Base-by-base conservation (phyloP, 176 grass and related monocot genomes). In the maize (Zea mays) region DNA sequence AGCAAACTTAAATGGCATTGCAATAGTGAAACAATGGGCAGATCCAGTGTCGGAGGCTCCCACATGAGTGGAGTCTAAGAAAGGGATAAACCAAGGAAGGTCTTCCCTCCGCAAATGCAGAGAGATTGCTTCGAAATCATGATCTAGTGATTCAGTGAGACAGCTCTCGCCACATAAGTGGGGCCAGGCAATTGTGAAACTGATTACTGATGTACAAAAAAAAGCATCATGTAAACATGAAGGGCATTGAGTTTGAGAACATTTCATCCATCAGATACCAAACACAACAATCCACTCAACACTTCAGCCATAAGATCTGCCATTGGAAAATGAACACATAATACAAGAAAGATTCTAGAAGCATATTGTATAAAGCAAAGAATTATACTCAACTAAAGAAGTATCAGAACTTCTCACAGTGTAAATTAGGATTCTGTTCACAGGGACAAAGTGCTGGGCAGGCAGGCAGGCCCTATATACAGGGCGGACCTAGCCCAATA, bases 281-380 rank as follows among this genome's bases (percentile, higher is more conserved):
- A 74, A 67, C 21, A 71, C 7, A 76, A 76, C 38, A 56, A 38
- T 64, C 46, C 47, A 61, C 9, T 60, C 39, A 76, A 71, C 46
- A 40, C 16, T 37, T 42, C 12, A 67, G 36, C 35, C 1, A 0
- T 17, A 73, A 50, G 6, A 14, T 34, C 9, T 20, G 10, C 41
- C 39, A 59, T 10, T 20, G n/a, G 10, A 61, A 67, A 71, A 67
- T 39, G 35, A n/a, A 71, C 14, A 6, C 5, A 77, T 19, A 70
- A 55, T 42, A 6, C 20, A 48, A 45, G 50, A 35, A 37, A 43
- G 54, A 70, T 21, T 21, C 41, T 47, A 64, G 36, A 81, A 57
- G 16, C 38, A 41, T 27, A 75, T 5, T 34, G 17, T 66, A 58
- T 14, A 66, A 45, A 72, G 57, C 9, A 71, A 66, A 41, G 49